Base-by-base conservation (phyloP, 345 rosid genomes). In the Dipteronia dyeriana region DNA sequence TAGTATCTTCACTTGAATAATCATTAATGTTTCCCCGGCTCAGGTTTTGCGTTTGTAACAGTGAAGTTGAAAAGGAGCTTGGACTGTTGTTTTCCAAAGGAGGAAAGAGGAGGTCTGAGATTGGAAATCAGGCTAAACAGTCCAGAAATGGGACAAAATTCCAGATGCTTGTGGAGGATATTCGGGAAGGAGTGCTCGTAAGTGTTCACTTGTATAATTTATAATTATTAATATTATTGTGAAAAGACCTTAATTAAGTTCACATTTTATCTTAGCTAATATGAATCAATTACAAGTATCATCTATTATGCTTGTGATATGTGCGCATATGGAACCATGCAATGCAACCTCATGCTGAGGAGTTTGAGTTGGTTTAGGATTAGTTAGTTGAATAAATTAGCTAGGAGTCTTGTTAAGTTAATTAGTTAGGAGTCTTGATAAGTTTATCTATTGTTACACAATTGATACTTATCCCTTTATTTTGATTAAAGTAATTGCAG, bases 81-180 rank as follows among this genome's bases (percentile, higher is more conserved):
- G 95, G 99, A 66, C 68, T 91, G 29, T 75, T 93, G 82, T 93
- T 96, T 82, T 89, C 97, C 53, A 88, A 86, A 82, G 90, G 88
- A 69, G 90, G 84, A 71, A 90, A 88, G 51, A 7, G 86, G 84
- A 84, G 87, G 63, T 77, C 93, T 75, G 84, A 79, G 71, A 61
- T 77, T 34, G 89, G 88, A 66, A 89, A 84, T 76, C 88, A 87
- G 82, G 73, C 82, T 64, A 90, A 90, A 67, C 92, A 88, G 65
- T 74, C 94, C 51, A 89, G 90, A 80, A 65, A 80, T 19, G 90
- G 90, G 70, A 89, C 89, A 3, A 89, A 92, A 85, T 95, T 95
- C 75, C 92, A 88, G 82, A 93, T 95, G 99, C 90, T 91, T 74
- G 99, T 95, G 53, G 99, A 95, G 86, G 99, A 95, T 85, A 70